phyloP scores from a whole-genome alignment of 306 rosid genomes.

The Prunus mume region DNA sequence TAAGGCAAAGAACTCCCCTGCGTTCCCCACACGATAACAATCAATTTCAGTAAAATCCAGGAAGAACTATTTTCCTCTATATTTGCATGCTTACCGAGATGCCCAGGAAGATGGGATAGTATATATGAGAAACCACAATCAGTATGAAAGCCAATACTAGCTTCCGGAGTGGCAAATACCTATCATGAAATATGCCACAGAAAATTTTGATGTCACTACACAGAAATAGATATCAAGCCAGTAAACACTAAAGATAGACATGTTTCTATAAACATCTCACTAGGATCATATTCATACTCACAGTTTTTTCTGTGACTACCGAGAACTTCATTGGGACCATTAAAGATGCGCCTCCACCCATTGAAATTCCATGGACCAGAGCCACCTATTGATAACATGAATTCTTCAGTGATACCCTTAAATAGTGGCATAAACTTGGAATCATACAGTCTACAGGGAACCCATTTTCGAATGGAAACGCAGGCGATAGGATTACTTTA shows the following conservation, averaged over 20 bases:
- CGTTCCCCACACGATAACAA: slow-evolving; percentile 14
- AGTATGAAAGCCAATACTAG: slow-evolving; percentile 89
- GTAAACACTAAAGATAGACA: neutral
- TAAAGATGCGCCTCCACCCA: slow-evolving; percentile 97
- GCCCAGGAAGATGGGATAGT: slow-evolving; percentile 77
- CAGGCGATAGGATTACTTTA: neutral
- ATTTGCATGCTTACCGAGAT: slow-evolving; percentile 56
- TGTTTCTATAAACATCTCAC: slow-evolving; percentile 6
- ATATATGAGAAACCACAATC: slow-evolving; percentile 91
- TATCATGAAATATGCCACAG: slow-evolving; percentile 15
- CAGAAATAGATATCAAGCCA: slow-evolving; percentile 1
- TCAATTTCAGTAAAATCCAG: neutral
- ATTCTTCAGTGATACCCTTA: slow-evolving; percentile 4
- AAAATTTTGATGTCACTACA: slow-evolving; percentile 5
- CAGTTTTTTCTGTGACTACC: slow-evolving; percentile 86
- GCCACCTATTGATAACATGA: slow-evolving; percentile 57
- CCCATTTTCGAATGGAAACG: too few relatives aligned
- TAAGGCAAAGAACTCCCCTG: slow-evolving; percentile 87
- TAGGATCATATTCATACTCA: slow-evolving; percentile 44
- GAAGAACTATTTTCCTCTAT: neutral
- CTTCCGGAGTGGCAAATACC: slow-evolving; percentile 95
- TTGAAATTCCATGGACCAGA: slow-evolving; percentile 83
- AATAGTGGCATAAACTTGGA: slow-evolving; percentile 6
- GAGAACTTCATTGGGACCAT: slow-evolving; percentile 91
- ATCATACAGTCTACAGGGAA: neutral